phyloP scores from a whole-genome alignment of 495 filamentous ascomycete species.

The Aspergillus olivimuriae region DNA sequence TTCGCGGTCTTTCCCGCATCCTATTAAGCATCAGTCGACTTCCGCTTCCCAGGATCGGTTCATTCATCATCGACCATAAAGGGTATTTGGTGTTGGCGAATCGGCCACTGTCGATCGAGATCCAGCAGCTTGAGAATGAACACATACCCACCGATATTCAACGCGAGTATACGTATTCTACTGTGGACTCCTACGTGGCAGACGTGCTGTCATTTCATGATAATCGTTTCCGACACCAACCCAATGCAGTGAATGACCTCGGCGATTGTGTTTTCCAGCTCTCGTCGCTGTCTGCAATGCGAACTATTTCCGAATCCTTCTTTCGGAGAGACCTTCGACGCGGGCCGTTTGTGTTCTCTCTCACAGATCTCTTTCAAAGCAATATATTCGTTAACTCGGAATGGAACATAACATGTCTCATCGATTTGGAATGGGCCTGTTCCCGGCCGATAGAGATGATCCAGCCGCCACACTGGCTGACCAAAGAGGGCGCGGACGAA shows the following conservation, averaged over 20 bases:
- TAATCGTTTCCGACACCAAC: slow-evolving; percentile 26
- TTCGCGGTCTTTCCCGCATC: slow-evolving; percentile 22
- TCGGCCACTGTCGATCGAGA: slow-evolving; percentile 21
- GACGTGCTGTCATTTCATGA: slow-evolving; percentile 27
- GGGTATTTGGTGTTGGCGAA: slow-evolving; percentile 24
- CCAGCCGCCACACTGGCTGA: slow-evolving; percentile 28
- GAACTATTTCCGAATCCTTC: slow-evolving; percentile 20
- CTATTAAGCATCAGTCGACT: slow-evolving; percentile 23
- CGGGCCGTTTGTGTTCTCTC: slow-evolving; percentile 17
- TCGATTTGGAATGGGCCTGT: slow-evolving; percentile 37
- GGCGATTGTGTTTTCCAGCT: slow-evolving; percentile 23
- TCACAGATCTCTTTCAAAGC: slow-evolving; percentile 26
- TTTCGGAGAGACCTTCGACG: slow-evolving; percentile 18
- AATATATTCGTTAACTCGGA: slow-evolving; percentile 25
- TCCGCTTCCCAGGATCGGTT: slow-evolving; percentile 27
- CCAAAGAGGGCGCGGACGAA: slow-evolving; percentile 18
- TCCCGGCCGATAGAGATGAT: slow-evolving; percentile 29
- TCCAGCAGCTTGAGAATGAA: slow-evolving; percentile 30
- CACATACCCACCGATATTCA: slow-evolving; percentile 25
- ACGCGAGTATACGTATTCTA: slow-evolving; percentile 24
- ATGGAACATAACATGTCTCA: slow-evolving; percentile 24
- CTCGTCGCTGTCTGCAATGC: slow-evolving; percentile 20
- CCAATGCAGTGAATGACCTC: slow-evolving; percentile 23
- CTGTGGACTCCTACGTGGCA: slow-evolving; percentile 25
- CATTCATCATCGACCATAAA: slow-evolving; percentile 24